Evolutionary conservation across 768 basidiomycete species (phyloP).

Genomic region (Neoboletus magnificus): DNA sequence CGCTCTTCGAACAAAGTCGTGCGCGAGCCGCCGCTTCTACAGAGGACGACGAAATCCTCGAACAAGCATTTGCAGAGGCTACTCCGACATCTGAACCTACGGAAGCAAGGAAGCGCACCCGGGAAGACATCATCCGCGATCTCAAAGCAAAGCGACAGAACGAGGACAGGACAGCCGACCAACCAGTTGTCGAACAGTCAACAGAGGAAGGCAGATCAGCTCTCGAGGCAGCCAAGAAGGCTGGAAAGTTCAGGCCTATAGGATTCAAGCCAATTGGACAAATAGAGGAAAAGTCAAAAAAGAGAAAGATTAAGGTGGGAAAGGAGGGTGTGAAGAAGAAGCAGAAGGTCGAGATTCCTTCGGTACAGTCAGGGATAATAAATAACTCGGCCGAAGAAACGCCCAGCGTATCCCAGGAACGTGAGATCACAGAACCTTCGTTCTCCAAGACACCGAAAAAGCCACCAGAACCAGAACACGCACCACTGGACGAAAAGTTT

Average conservation of each 20-base stretch:
- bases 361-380: constrained; percentile 15
- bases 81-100: constrained; percentile 25
- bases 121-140: constrained; percentile 71
- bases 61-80: constrained; percentile 62
- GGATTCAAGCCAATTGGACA: constrained; percentile 64
- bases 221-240: constrained; percentile 37
- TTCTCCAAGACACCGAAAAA: constrained; percentile 6
- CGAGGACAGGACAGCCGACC: constrained; percentile 10
- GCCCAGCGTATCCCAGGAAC: neutral
- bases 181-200: constrained; percentile 11
- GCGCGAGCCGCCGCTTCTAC: constrained; percentile 54
- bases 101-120: constrained; percentile 63
- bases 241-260: constrained; percentile 48
- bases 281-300: constrained; percentile 40
- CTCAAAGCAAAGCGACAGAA: constrained; percentile 62
- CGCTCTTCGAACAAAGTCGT: constrained; percentile 81
- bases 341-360: constrained; percentile 47
- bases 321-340: constrained; percentile 54
- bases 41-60: constrained; percentile 79
- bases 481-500: constrained; percentile 52
- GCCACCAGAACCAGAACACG: constrained; percentile 15
- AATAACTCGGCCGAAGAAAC: neutral
- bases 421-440: neutral
- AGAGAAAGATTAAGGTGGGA: constrained; percentile 44
- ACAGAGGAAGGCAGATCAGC: constrained; percentile 20